Conservation (phyloP, 1,284 basidiomycete species). For the Trametes hirsuta region DNA sequence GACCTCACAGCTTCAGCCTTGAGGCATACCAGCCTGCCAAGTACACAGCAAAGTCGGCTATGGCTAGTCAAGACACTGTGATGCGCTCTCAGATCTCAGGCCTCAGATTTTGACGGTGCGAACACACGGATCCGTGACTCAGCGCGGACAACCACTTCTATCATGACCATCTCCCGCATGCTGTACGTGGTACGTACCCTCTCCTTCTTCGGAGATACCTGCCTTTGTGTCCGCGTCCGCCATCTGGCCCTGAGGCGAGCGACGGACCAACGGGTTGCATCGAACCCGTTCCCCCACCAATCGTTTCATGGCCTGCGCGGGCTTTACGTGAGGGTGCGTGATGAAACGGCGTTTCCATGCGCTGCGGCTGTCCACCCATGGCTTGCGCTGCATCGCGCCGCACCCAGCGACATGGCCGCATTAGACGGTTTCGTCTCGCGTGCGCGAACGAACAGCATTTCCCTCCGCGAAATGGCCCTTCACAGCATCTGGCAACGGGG, state of each 20-base stretch:
- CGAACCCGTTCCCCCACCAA: not conserved
- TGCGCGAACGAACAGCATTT: conserved; percentile 12
- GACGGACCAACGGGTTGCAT: not conserved
- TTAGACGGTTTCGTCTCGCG: not conserved
- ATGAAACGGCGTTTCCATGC: conserved; percentile 17
- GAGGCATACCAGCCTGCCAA: not conserved
- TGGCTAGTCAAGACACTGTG: conserved; percentile 10
- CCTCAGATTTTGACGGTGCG: not conserved
- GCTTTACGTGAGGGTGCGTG: conserved; percentile 14
- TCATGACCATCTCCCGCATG: conserved; percentile 11
- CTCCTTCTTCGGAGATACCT: not conserved
- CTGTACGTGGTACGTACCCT: conserved; percentile 12
- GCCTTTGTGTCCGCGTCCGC: conserved; percentile 2
- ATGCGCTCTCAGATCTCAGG: conserved; percentile 1
- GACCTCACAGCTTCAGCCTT: conserved; percentile 5
- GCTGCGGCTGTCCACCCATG: conserved; percentile 10
- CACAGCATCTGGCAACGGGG: conserved; percentile 20
- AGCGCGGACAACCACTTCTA: conserved; percentile 11
- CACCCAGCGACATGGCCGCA: not conserved
- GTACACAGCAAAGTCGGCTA: conserved; percentile 2
- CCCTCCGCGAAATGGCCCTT: conserved; percentile 5
- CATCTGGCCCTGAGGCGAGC: not conserved
- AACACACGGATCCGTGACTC: conserved; percentile 8
- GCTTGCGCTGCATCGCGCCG: not conserved
- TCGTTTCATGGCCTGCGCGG: conserved; percentile 5